Percentiles rank a stretch among this genome's conserved stretches.
These are phyloP conservation scores for Mrakia frigida DNA, from an alignment of 768 basidiomycete species.

Conservation along the genomic window DNA sequence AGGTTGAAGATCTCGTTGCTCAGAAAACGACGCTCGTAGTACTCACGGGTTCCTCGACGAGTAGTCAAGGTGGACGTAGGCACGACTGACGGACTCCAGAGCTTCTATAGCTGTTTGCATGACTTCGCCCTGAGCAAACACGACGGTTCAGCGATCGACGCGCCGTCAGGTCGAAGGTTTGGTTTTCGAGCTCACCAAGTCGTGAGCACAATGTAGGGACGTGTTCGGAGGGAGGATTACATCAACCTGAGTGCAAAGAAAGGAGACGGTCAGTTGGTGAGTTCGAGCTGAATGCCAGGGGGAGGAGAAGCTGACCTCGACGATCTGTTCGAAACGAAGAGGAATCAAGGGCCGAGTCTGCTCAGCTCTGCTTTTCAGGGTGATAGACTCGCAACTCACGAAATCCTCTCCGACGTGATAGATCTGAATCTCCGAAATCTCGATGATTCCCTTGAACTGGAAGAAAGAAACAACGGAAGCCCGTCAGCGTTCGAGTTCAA, in stretches of 20 bases:
- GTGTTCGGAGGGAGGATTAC: constrained; percentile 30
- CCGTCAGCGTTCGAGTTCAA: not conserved
- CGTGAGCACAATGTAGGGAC: constrained; percentile 25
- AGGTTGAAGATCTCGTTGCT: not conserved
- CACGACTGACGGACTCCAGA: constrained; percentile 10
- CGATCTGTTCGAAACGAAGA: not conserved
- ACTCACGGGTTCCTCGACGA: not conserved
- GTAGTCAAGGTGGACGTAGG: constrained; percentile 29
- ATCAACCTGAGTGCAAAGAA: constrained; percentile 13
- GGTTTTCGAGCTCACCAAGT: constrained; percentile 14
- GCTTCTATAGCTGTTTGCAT: constrained; percentile 29
- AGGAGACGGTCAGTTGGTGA: not conserved
- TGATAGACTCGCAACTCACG: not conserved
- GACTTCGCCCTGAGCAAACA: constrained; percentile 9
- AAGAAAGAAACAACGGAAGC: not conserved
- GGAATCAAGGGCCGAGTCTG: not conserved
- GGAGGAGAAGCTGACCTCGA: not conserved
- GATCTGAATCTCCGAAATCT: constrained; percentile 14
- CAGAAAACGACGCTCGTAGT: not conserved
- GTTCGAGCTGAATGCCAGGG: not conserved
- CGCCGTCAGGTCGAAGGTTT: too few relatives aligned
- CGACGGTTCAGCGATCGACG: not conserved
- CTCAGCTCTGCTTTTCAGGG: not conserved
- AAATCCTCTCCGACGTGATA: constrained; percentile 30
- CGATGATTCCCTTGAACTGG: constrained; percentile 18